These are phyloP conservation scores for Buddleja alternifolia DNA, from an alignment of 257 asterid genomes.

Conservation along the genomic window DNA sequence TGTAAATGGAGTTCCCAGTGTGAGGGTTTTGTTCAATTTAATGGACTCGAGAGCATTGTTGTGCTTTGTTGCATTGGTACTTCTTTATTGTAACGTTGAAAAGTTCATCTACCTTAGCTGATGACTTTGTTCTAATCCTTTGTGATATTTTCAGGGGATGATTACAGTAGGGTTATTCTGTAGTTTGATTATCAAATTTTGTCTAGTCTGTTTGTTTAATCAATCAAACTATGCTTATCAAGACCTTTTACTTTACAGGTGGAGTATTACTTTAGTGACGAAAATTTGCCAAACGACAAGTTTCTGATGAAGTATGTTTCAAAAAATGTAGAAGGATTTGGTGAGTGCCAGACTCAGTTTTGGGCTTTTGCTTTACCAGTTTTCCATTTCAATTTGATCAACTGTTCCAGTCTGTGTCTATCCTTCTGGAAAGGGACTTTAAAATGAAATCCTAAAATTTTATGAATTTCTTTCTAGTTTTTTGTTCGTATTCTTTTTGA, in stretches of 20 bases:
- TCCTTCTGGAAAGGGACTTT: not conserved
- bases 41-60: too few species aligned
- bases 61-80: not conserved
- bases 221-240: constrained; percentile 9
- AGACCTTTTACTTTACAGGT: constrained; percentile 53
- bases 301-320: constrained; percentile 66
- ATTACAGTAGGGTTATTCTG: not conserved
- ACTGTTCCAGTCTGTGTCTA: not conserved
- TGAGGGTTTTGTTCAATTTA: not conserved
- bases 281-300: constrained; percentile 80
- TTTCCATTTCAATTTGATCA: not conserved
- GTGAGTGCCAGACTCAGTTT: constrained; percentile 45
- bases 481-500: not conserved
- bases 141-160: not conserved
- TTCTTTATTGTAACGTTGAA: not conserved
- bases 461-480: not conserved
- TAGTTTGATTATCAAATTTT: not conserved
- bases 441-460: not conserved
- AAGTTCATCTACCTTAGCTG: not conserved
- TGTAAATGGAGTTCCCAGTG: constrained; percentile 3
- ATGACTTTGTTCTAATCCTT: constrained; percentile 3
- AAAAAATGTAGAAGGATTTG: constrained; percentile 70
- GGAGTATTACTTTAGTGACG: constrained; percentile 96
- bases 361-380: constrained; percentile 8
- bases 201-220: constrained; percentile 6